Evolutionary conservation across 805 yeast genomes (phyloP).

Genomic region (Yamadazyma sp.): DNA sequence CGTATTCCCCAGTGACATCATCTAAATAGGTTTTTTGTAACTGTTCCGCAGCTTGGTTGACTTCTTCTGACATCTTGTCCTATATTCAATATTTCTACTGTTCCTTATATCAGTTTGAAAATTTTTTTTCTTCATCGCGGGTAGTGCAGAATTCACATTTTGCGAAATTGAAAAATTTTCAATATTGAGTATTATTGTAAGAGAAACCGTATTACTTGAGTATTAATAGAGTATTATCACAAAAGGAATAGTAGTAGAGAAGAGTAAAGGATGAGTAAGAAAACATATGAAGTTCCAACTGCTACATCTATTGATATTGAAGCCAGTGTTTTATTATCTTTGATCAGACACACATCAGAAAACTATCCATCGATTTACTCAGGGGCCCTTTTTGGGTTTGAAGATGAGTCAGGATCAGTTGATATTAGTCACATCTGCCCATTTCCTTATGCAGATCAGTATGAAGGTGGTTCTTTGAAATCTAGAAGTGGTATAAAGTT

Average conservation of each 20-base stretch:
- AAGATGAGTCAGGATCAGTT: conserved; percentile 49
- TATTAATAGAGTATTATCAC: too few species aligned
- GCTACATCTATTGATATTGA: conserved; percentile 42
- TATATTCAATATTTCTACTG: background rate
- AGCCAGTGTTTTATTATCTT: conserved; percentile 53
- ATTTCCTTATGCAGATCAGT: conserved; percentile 65
- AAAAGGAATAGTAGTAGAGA: too few species aligned
- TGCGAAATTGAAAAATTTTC: conserved; percentile 5
- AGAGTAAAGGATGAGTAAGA: background rate
- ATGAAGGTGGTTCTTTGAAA: conserved; percentile 58
- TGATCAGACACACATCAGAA: conserved; percentile 66
- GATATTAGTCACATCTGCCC: conserved; percentile 62
- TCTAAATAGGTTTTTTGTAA: conserved; percentile 79
- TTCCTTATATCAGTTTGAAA: too few species aligned
- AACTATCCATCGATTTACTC: conserved; percentile 57
- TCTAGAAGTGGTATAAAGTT: conserved; percentile 62
- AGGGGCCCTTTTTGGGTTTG: conserved; percentile 77
- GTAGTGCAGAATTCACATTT: background rate
- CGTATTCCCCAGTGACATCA: conserved; percentile 94
- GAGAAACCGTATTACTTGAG: too few species aligned
- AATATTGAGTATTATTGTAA: background rate
- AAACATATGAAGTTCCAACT: conserved; percentile 30
- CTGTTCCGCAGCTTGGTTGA: conserved; percentile 66
- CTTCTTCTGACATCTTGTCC: conserved; percentile 35
- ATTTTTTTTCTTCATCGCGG: too few species aligned